Conservation (phyloP, 306 rosid species). For the Trifolium dubium region DNA sequence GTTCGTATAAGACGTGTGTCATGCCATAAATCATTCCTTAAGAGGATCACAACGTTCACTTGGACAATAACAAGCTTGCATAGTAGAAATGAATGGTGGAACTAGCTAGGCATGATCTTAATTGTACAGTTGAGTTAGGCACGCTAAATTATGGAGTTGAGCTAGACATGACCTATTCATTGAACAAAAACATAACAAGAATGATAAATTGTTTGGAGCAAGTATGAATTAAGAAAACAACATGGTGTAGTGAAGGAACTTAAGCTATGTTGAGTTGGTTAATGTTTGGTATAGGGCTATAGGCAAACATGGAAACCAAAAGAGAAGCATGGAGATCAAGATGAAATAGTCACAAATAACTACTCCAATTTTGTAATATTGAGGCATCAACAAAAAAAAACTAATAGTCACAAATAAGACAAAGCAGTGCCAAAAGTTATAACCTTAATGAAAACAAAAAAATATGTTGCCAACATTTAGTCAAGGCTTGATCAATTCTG, state of each 20-base stretch:
- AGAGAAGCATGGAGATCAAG: not conserved
- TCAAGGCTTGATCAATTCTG: conserved; percentile 35
- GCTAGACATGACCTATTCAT: too few species aligned
- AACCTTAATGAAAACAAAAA: not conserved
- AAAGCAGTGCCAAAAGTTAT: not conserved
- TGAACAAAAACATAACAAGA: too few species aligned
- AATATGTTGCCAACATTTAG: conserved; percentile 18
- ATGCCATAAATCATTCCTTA: too few species aligned
- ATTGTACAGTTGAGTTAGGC: too few species aligned
- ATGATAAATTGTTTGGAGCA: too few species aligned
- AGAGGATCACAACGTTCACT: too few species aligned
- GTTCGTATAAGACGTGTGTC: too few species aligned
- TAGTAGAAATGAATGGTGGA: too few species aligned
- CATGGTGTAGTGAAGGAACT: not conserved
- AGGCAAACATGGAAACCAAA: not conserved
- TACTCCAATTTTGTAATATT: not conserved
- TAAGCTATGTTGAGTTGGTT: not conserved
- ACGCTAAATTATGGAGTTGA: too few species aligned
- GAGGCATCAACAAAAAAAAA: not conserved
- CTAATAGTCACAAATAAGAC: not conserved
- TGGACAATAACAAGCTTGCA: too few species aligned
- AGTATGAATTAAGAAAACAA: too few species aligned
- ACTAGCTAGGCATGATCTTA: too few species aligned
- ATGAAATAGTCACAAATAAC: not conserved
- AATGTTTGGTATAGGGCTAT: not conserved